These are phyloP conservation scores for Entophlyctis luteolus DNA, from an alignment of 192 early-diverging fungal genomes.

Conservation along the genomic window DNA sequence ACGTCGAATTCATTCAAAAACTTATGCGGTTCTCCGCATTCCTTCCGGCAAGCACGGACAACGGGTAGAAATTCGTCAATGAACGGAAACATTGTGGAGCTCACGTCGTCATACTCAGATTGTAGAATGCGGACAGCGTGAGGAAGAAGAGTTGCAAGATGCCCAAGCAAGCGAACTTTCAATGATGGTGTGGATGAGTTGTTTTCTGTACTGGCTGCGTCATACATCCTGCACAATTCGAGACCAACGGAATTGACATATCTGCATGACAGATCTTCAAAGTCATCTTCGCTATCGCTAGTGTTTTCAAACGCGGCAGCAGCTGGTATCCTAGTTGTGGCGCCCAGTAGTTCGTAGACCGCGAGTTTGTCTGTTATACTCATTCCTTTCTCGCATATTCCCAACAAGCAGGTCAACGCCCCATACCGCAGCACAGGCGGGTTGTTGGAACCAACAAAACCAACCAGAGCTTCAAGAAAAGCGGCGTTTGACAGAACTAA, in stretches of 20 bases:
- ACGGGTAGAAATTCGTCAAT: conserved; percentile 66
- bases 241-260: conserved; percentile 69
- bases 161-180: conserved; percentile 32
- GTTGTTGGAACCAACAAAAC: conserved; percentile 58
- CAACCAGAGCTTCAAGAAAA: conserved; percentile 73
- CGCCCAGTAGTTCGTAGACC: conserved; percentile 71
- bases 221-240: conserved; percentile 66
- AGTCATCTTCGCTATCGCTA: conserved; percentile 29
- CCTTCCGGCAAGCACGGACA: conserved; percentile 52
- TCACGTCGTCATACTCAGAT: conserved; percentile 79
- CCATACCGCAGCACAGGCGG: conserved; percentile 52
- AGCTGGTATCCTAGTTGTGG: conserved; percentile 30
- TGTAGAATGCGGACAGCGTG: conserved; percentile 73
- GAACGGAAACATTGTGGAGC: conserved; percentile 71
- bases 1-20: neutral
- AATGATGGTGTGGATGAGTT: conserved; percentile 29
- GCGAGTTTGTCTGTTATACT: conserved; percentile 80
- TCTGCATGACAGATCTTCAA: conserved; percentile 64
- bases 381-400: conserved; percentile 93
- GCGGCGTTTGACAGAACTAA: conserved; percentile 74
- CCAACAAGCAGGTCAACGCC: conserved; percentile 78
- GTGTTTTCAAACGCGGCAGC: no score
- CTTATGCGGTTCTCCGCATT: no score
- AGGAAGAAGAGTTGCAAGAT: conserved; percentile 57
- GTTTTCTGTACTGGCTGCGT: conserved; percentile 35